Evolutionary conservation across 192 early-diverging fungal species (phyloP).

Genomic region (Coemansia sp.): DNA sequence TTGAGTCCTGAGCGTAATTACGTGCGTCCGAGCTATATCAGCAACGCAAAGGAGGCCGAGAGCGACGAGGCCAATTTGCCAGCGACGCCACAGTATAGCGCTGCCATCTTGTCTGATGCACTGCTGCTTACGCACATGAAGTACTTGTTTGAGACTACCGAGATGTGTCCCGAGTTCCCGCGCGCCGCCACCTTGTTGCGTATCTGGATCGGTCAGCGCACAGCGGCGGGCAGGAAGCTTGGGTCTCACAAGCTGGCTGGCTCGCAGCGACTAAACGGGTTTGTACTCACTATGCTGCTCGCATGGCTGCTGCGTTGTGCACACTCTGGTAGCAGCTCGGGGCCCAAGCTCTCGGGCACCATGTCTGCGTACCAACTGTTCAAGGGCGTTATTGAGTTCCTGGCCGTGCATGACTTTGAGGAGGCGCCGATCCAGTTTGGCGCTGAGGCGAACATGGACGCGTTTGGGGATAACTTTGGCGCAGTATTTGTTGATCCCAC

Average conservation of each 20-base stretch:
- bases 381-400: conserved; percentile 82
- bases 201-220: conserved; percentile 85
- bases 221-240: conserved; percentile 34
- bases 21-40: conserved; percentile 66
- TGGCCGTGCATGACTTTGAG: conserved; percentile 60
- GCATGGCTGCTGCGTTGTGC: conserved; percentile 76
- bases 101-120: conserved; percentile 78
- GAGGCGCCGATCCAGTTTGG: conserved; percentile 33
- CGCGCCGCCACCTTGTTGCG: conserved; percentile 81
- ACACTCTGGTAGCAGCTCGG: conserved; percentile 31
- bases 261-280: conserved; percentile 66
- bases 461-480: conserved; percentile 70
- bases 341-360: conserved; percentile 66
- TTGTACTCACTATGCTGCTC: conserved; percentile 87
- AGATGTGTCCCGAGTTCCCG: conserved; percentile 75
- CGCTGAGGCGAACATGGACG: conserved; percentile 27
- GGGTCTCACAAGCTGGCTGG: conserved; percentile 20
- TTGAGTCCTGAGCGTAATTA: conserved; percentile 83
- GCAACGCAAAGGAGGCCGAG: conserved; percentile 6
- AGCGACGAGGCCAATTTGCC: conserved; percentile 20
- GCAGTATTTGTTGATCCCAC: conserved; percentile 87
- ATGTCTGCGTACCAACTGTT: conserved; percentile 89
- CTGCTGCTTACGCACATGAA: conserved; percentile 75
- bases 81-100: conserved; percentile 92
- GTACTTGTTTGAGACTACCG: conserved; percentile 74